phyloP scores from a whole-genome alignment of 2,329 filamentous ascomycete species.

The Fusarium tuaranense region DNA sequence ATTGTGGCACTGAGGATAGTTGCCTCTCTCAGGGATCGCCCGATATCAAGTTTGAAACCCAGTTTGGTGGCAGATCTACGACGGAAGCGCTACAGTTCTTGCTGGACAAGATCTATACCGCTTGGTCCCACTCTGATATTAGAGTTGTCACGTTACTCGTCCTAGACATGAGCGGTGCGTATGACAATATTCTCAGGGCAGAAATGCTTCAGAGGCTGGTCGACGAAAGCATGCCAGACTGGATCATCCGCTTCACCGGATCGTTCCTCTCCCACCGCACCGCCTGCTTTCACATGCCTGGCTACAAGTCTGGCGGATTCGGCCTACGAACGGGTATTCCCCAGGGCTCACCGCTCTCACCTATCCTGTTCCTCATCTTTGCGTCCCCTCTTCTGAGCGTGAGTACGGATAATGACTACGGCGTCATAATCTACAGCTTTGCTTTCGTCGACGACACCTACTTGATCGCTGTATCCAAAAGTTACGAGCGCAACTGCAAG shows the following conservation, averaged over 20 bases:
- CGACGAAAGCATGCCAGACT: constrained; percentile 3
- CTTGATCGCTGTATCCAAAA: constrained; percentile 6
- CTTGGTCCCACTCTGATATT: background rate
- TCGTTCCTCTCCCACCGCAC: constrained; percentile 14
- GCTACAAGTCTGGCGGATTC: background rate
- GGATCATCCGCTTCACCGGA: constrained; percentile 6
- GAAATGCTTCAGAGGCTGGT: constrained; percentile 6
- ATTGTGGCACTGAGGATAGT: constrained; percentile 6
- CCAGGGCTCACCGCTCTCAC: constrained; percentile 21
- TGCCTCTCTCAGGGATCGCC: background rate
- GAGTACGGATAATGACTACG: background rate
- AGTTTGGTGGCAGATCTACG: constrained; percentile 18
- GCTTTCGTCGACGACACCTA: constrained; percentile 22
- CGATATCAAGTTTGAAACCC: background rate
- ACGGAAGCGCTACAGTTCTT: constrained; percentile 17
- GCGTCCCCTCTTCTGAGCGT: background rate
- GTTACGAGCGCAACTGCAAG: constrained; percentile 10
- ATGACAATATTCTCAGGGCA: constrained; percentile 6
- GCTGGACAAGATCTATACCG: background rate
- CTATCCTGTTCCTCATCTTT: constrained; percentile 21
- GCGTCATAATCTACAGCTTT: background rate
- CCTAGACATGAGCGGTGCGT: constrained; percentile 20
- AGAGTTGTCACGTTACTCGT: background rate
- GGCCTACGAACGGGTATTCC: constrained; percentile 19
- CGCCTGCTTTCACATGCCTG: constrained; percentile 5